phyloP scores from a whole-genome alignment of 257 asterid genomes.

The Ajuga chamaepitys region DNA sequence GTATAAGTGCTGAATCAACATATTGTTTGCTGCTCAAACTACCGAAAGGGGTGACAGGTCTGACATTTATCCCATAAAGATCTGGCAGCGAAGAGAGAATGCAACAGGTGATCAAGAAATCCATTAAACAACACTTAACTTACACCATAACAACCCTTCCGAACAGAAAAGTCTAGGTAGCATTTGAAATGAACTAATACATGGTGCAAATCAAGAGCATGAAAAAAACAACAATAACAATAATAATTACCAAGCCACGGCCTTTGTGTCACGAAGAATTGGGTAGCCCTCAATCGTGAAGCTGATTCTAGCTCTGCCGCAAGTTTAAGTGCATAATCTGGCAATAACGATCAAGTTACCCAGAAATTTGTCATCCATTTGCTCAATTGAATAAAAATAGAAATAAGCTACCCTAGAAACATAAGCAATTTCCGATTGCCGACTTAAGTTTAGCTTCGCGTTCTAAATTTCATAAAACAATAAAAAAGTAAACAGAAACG shows the following conservation, averaged over 20 bases:
- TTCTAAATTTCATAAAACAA: background rate
- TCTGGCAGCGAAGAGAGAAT: constrained; percentile 33
- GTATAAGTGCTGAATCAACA: constrained; percentile 67
- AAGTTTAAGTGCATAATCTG: constrained; percentile 53
- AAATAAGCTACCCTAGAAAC: background rate
- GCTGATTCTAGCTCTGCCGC: constrained; percentile 78
- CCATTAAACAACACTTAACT: background rate
- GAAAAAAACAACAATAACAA: background rate
- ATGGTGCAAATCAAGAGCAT: background rate
- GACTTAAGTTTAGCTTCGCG: background rate
- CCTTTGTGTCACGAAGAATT: constrained; percentile 65
- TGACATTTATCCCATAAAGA: constrained; percentile 84
- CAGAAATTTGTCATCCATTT: background rate
- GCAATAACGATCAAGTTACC: constrained; percentile 5
- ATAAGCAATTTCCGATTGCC: background rate
- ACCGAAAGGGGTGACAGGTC: constrained; percentile 78
- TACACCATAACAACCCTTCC: background rate
- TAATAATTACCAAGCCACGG: constrained; percentile 85
- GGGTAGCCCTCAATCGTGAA: constrained; percentile 61
- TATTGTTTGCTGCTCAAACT: constrained; percentile 51
- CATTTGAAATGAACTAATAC: background rate
- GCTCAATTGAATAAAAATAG: background rate
- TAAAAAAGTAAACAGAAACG: background rate
- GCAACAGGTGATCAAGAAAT: background rate
- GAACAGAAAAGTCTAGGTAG: background rate